phyloP scores from a whole-genome alignment of 306 rosid species.

The Cucumis hystrix region DNA sequence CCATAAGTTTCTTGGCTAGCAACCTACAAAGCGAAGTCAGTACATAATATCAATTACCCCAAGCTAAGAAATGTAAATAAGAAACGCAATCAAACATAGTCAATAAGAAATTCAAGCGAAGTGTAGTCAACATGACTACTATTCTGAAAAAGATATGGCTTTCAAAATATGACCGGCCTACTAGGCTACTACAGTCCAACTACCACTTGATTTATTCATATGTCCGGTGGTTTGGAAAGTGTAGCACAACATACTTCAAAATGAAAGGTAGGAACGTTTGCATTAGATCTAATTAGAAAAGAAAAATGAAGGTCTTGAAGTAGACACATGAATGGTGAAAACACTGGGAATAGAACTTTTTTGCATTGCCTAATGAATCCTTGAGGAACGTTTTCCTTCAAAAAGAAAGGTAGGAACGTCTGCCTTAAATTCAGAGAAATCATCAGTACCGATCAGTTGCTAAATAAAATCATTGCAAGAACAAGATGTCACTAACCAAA shows the following conservation, averaged over 20 bases:
- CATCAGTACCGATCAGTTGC: not conserved
- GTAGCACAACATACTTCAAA: not conserved
- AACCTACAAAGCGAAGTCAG: slow-evolving; percentile 45
- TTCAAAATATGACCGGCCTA: not conserved
- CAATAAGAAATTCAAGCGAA: not conserved
- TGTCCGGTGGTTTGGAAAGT: not conserved
- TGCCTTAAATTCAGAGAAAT: not conserved
- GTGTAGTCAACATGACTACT: not conserved
- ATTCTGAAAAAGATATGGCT: not conserved
- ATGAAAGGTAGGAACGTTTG: no score
- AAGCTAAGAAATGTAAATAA: not conserved
- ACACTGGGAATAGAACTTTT: not conserved
- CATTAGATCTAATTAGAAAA: not conserved
- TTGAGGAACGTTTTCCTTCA: not conserved
- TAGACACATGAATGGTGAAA: not conserved
- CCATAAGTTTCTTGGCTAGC: slow-evolving; percentile 97
- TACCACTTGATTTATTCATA: not conserved
- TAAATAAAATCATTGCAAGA: not conserved
- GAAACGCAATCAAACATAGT: not conserved
- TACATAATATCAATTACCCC: not conserved
- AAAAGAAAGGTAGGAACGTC: not conserved
- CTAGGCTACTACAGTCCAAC: not conserved
- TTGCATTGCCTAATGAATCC: not conserved
- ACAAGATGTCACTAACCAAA: not conserved
- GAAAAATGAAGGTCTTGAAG: not conserved